Evolutionary conservation across 495 filamentous ascomycete species (phyloP).

Genomic region (Staphylotrichum longicolle): DNA sequence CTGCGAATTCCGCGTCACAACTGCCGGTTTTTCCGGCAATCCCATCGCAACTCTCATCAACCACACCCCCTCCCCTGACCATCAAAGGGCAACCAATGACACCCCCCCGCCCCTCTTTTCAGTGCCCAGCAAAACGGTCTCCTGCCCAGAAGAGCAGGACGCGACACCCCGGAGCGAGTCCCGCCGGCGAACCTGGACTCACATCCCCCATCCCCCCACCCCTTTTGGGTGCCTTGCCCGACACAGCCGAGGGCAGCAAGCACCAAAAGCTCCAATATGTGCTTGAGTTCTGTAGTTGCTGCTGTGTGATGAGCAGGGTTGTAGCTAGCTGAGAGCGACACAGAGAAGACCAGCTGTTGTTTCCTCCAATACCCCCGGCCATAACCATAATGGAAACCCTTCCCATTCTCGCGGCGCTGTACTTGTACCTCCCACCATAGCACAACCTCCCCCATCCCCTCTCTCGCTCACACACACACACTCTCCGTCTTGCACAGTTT

Average conservation of each 20-base stretch:
- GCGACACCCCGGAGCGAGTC: slow-evolving; percentile 9
- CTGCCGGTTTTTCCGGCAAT: slow-evolving; percentile 8
- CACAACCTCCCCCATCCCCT: no score
- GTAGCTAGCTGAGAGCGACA: no score
- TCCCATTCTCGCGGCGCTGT: not conserved
- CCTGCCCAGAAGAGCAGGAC: slow-evolving; percentile 10
- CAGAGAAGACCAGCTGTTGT: not conserved
- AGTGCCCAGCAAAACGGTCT: not conserved
- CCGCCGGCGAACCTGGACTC: slow-evolving; percentile 11
- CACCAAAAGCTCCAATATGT: not conserved
- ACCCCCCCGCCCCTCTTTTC: slow-evolving; percentile 2
- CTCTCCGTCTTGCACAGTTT: not conserved
- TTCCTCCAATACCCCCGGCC: no score
- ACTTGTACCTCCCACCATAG: no score
- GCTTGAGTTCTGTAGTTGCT: no score
- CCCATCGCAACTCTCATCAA: not conserved
- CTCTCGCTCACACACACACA: no score
- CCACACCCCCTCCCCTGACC: not conserved
- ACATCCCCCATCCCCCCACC: not conserved
- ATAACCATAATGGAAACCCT: not conserved
- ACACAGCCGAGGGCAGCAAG: slow-evolving; percentile 1
- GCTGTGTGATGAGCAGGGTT: no score
- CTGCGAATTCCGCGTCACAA: not conserved
- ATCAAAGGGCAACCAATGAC: slow-evolving; percentile 2
- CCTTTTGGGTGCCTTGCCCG: not conserved